phyloP scores from a whole-genome alignment of 2,329 filamentous ascomycete genomes.

The Monosporascus cannonballus region DNA sequence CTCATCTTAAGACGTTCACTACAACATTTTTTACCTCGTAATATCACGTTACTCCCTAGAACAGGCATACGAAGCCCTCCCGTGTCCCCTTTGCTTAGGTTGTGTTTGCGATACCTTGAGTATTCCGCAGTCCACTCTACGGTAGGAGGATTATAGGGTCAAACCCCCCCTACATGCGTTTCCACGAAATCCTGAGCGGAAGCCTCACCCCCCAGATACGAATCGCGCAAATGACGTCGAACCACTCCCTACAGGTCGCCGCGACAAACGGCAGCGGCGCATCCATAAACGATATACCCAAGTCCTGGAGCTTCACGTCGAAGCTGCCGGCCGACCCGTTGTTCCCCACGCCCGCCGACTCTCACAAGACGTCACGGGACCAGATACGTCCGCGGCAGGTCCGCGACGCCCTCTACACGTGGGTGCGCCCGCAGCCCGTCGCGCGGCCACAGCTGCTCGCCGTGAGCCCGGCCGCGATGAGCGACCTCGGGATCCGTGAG shows the following conservation, averaged over 20 bases:
- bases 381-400: slow-evolving; percentile 77
- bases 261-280: slow-evolving; percentile 8
- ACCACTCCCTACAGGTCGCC: slow-evolving; percentile 19
- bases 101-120: too few relatives aligned
- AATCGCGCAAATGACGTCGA: slow-evolving; percentile 26
- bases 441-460: slow-evolving; percentile 72
- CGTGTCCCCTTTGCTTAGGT: too few relatives aligned
- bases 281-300: slow-evolving; percentile 50
- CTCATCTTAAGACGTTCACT: background rate
- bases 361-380: slow-evolving; percentile 73
- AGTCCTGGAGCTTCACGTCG: slow-evolving; percentile 60
- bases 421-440: slow-evolving; percentile 72
- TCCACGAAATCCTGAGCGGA: slow-evolving; percentile 24
- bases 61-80: too few relatives aligned
- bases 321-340: slow-evolving; percentile 67
- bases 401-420: slow-evolving; percentile 80
- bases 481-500: slow-evolving; percentile 68
- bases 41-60: too few relatives aligned
- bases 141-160: too few relatives aligned
- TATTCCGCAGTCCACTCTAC: too few relatives aligned
- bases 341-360: slow-evolving; percentile 75
- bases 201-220: slow-evolving; percentile 20
- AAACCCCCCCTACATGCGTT: slow-evolving; percentile 24
- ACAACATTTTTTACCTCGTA: background rate
- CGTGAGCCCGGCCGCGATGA: slow-evolving; percentile 72